Evolutionary conservation across 805 yeast genomes (phyloP).

Genomic region (Saccharomycopsis babjevae): DNA sequence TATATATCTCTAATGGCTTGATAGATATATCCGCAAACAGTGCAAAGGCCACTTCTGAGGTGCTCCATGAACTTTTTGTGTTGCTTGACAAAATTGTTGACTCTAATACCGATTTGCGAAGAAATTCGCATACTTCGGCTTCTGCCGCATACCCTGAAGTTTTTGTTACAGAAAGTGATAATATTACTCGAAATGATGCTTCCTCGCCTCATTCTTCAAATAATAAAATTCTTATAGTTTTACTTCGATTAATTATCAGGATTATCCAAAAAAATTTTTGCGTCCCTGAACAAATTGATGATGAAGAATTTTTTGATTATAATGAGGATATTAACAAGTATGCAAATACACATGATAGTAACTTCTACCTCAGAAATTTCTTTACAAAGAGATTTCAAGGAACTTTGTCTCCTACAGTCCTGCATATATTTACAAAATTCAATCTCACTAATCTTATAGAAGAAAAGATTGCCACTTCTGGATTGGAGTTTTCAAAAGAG

Average conservation of each 20-base stretch:
- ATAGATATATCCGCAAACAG: neutral
- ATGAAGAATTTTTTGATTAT: neutral
- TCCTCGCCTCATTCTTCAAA: neutral
- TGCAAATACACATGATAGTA: neutral
- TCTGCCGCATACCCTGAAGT: too few species aligned
- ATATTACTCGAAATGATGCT: neutral
- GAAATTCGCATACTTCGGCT: too few species aligned
- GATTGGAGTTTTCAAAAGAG: neutral
- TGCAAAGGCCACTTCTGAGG: neutral
- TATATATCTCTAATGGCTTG: neutral
- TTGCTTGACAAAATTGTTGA: neutral
- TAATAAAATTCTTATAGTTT: neutral
- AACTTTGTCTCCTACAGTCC: neutral
- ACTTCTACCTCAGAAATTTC: neutral
- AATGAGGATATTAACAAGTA: neutral
- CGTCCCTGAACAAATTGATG: neutral
- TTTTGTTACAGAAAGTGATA: too few species aligned
- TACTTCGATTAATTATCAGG: neutral
- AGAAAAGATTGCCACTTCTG: neutral
- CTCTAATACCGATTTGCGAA: neutral
- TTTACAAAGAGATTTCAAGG: neutral
- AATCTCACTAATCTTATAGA: neutral
- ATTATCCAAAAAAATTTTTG: neutral
- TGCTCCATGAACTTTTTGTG: neutral
- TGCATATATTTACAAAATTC: neutral